A percentile compares a stretch with the other conserved stretches of the same genome.
Conservation (phyloP, 192 early-diverging fungal genomes). For the Diversispora epigaea region DNA sequence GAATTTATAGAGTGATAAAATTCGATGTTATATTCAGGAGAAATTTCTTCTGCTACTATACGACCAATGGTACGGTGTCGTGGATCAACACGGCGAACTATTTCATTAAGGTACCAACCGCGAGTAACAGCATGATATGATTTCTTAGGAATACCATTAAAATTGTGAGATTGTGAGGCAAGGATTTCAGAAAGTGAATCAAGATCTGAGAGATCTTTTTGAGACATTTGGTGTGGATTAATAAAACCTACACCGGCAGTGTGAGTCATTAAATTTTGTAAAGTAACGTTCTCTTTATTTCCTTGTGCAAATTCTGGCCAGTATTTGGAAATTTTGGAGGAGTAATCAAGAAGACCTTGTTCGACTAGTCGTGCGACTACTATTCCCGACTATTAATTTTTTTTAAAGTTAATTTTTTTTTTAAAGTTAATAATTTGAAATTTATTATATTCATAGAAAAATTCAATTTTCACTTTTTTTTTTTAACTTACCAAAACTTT, state of each 20-base stretch:
- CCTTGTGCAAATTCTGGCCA: conserved; percentile 78
- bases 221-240: conserved; percentile 45
- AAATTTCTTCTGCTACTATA: conserved; percentile 60
- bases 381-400: conserved; percentile 39
- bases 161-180: conserved; percentile 65
- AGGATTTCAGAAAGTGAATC: conserved; percentile 53
- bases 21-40: conserved; percentile 52
- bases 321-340: conserved; percentile 50
- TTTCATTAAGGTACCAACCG: conserved; percentile 74
- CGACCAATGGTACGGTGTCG: conserved; percentile 57
- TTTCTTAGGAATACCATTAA: conserved; percentile 47
- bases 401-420: not conserved
- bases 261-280: conserved; percentile 62
- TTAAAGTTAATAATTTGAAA: not conserved
- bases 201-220: conserved; percentile 48
- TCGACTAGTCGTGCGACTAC: conserved; percentile 62
- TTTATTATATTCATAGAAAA: not conserved
- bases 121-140: conserved; percentile 66
- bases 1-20: conserved; percentile 49
- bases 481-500: conserved; percentile 55
- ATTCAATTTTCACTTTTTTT: not conserved
- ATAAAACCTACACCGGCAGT: conserved; percentile 64
- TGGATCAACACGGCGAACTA: conserved; percentile 65
- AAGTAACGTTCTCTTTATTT: conserved; percentile 67
- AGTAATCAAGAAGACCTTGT: conserved; percentile 52